Evolutionary conservation across 129 eudicot genomes (phyloP).

Genomic region (Gnaphalium uliginosum): DNA sequence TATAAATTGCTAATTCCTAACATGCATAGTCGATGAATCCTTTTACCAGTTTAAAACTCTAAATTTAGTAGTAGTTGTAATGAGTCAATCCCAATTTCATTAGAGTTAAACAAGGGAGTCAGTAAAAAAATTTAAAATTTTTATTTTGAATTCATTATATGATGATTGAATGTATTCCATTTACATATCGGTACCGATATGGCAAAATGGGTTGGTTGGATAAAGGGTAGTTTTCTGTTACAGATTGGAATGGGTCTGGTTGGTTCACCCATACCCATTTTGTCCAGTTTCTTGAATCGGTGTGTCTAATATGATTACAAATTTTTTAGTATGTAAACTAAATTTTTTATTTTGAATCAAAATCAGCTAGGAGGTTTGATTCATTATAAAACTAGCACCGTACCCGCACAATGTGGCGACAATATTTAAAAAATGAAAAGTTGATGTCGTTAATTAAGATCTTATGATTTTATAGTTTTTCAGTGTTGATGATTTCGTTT

Average conservation of each 20-base stretch:
- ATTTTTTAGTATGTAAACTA: neutral
- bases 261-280: conserved; percentile 1
- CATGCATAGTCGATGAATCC: neutral
- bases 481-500: too few relatives aligned
- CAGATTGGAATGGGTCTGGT: neutral
- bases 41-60: neutral
- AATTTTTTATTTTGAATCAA: neutral
- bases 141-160: neutral
- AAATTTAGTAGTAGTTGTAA: neutral
- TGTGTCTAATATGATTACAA: neutral
- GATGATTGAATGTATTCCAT: neutral
- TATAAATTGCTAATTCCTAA: neutral
- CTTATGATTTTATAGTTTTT: too few relatives aligned
- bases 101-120: conserved; percentile 6
- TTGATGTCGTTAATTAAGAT: too few relatives aligned
- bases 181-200: neutral
- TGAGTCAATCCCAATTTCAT: neutral
- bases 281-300: neutral
- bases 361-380: neutral
- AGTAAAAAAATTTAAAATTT: too few relatives aligned
- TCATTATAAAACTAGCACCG: too few relatives aligned
- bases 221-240: neutral
- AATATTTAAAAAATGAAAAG: too few relatives aligned
- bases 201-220: neutral
- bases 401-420: too few relatives aligned